Base-by-base conservation (phyloP, 345 rosid genomes). In the Orychophragmus violaceus region DNA sequence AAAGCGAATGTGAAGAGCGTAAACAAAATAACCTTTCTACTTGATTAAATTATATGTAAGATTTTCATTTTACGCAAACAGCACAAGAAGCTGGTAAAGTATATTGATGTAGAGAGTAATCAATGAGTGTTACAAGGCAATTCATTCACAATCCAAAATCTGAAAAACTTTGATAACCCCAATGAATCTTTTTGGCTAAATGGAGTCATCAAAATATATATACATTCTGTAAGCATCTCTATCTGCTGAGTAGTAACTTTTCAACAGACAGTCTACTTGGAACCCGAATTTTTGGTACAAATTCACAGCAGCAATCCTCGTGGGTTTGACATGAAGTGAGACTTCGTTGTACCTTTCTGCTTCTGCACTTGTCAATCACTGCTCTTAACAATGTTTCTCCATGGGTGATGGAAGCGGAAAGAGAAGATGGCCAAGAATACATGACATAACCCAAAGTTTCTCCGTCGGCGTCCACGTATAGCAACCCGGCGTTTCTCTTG, bases 161-260 rank as follows among this genome's bases (percentile, higher is more conserved):
- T 17, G 12, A 21, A 57, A 24, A 19, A 35, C 17, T 4, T 35
- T 3, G 16, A n/a, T 25, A 27, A 45, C 10, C 7, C 45, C 19
- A 48, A 36, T n/a, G 9, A 36, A 37, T 14, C 2, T 17, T 59
- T 55, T 56, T 52, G 25, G 30, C 64, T 73, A 66, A 27, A 46
- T 21, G n/a, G 68, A 67, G 11, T 53, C 66, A 69, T 76, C 84
- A 62, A 80, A 83, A 45, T 85, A 90, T 50, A 91, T 68, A 76
- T 71, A 87, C 97, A 88, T 87, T 80, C 91, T 81, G 14, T 85
- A 82, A 68, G 97, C 94, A 75, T 79, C 78, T 62, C 96, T 80
- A 37, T 86, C 90, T 0, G 78, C 17, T 5, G 90, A 87, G 71
- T 93, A 90, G 74, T 87, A 93, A 58, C 87, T 78, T 70, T 78